Evolutionary conservation across 164 flowering plant genomes (phyloP).

Genomic region (Macadamia integrifolia): DNA sequence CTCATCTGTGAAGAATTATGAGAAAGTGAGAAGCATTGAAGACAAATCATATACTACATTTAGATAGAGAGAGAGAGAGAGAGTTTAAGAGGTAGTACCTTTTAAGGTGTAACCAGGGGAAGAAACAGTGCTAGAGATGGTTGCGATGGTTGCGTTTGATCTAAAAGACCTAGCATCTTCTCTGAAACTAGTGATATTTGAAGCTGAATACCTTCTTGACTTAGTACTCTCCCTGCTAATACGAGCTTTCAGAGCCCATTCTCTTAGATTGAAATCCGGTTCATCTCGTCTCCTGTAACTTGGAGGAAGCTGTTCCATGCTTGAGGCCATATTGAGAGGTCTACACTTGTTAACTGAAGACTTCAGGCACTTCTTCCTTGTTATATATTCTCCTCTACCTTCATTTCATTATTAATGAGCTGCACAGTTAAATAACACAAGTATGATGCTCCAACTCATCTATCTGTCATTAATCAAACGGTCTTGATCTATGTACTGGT

Average conservation of each 20-base stretch:
- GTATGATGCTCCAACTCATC: too few species aligned
- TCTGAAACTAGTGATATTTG: conserved; percentile 53
- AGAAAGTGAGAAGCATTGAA: neutral
- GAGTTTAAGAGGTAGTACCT: conserved; percentile 32
- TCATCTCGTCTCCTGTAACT: conserved; percentile 26
- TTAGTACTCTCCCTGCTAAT: conserved; percentile 50
- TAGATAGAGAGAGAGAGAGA: neutral
- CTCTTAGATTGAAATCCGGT: conserved; percentile 47
- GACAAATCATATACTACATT: neutral
- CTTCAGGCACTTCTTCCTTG: neutral
- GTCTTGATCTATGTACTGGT: neutral
- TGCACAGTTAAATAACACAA: too few species aligned
- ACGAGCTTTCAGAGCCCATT: conserved; percentile 50
- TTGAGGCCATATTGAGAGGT: neutral
- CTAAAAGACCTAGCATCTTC: conserved; percentile 64
- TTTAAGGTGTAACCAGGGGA: conserved; percentile 71
- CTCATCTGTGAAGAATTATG: conserved; percentile 39
- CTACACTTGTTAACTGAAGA: neutral
- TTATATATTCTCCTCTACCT: neutral
- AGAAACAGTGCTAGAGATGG: conserved; percentile 79
- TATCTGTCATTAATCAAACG: neutral
- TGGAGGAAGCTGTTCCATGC: conserved; percentile 27
- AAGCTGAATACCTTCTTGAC: conserved; percentile 64
- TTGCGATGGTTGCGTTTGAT: conserved; percentile 45
- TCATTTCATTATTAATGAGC: too few species aligned